Base-by-base conservation (phyloP, 352 stramenopile genomes). In the Phytophthora pini region DNA sequence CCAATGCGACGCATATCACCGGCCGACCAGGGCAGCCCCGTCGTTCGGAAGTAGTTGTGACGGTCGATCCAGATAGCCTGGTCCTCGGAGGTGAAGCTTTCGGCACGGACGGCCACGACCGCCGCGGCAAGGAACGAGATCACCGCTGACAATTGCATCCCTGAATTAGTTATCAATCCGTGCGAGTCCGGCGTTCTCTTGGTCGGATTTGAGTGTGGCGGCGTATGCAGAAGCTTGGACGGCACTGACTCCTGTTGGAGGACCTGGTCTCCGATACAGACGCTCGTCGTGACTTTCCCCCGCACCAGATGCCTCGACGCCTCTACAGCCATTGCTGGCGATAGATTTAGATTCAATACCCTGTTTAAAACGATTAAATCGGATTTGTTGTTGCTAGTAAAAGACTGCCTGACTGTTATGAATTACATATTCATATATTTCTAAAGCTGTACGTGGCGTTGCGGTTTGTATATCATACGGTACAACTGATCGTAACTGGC, bases 1-100 rank as follows among this genome's bases (percentile, higher is more conserved):
- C 78, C 77, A n/a, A 93, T 72, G 17, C 77, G 74, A 20, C 82
- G 76, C 82, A 93, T 93, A 54, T 90, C 79, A 12, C 64, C 70
- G 3, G 84, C 84, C 6, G 81, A 75, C 64, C 76, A 93, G 1
- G 84, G 84, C 52, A 91, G 43, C 8, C 74, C 84, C n/a, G 81
- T 84, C 52, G 87, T 87, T 17, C 84, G 84, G 71, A 93, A 93
- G 70, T 84, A 93, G 71, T 90, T 89, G 72, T 89, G 77, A 12
- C 82, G 82, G 69, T 92, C 82, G 56, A 92, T 76, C 80, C 80
- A 89, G 32, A 90, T 73, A 10, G 80, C 79, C 55, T 91, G 72
- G 38, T 88, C 78, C 12, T 73, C 70, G 11, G 46, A 36, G 40
- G 38, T 65, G 27, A 78, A 78, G 60, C 55, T 70, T 10, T 66